Base-by-base conservation (phyloP, 129 eudicot genomes). In the Centaurea solstitialis region DNA sequence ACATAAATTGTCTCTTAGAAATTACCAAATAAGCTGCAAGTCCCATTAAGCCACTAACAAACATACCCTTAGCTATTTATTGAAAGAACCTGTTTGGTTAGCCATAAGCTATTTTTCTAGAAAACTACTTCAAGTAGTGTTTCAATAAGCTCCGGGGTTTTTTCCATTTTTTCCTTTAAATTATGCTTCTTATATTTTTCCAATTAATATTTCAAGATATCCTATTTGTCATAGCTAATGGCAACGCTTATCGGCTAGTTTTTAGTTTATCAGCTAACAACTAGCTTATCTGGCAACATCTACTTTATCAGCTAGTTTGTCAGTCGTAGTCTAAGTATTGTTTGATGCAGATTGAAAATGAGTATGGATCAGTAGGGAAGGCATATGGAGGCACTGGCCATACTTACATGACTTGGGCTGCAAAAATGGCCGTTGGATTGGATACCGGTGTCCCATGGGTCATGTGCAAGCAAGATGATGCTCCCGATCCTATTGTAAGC, bases 401-500 rank as follows among this genome's bases (percentile, higher is more conserved):
- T 82, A 84, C 84, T 24, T 95, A 95, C 82, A 86, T 87, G 89
- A 88, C 82, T 28, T 95, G 99, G 99, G 99, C 99, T 66, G 97
- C 99, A 80, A 85, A 88, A 10, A 89, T 95, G 93, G 99, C 97
- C 0, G 93, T 91, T 22, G 92, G 87, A 61, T 45, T 87, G 78
- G 92, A 79, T 40, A 95, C 99, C 0, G 98, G 98, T 23, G 98
- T 95, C 84, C 99, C 99, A 12, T 95, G 99, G 99, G 96, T 93
- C 18, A 95, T 95, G 99, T 95, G 99, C 92, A 92, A 95, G 85
- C 87, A 95, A 82, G 92, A 89, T 1, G 98, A 91, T 80, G 96
- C 99, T 30, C 99, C 99, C 0, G 97, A 95, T 87, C 99, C 99
- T 37, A 87, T 95, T 88, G 99, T 95, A 83, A 92, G 90, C 9